Conservation (phyloP, 768 basidiomycete genomes). For the Tricholoma terreum region DNA sequence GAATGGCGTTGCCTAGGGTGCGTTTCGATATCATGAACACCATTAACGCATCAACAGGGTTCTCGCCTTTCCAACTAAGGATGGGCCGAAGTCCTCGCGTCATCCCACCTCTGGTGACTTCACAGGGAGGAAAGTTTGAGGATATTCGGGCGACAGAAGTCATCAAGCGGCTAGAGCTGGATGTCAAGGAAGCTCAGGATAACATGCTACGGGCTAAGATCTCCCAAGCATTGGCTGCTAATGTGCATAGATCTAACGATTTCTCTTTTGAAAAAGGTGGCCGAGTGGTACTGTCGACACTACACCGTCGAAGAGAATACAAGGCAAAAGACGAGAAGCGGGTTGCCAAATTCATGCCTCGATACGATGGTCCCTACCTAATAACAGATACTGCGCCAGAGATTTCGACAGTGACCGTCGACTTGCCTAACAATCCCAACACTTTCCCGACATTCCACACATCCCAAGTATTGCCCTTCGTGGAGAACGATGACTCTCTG, state of each 20-base stretch:
- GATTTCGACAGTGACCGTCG: not conserved
- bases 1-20: no score
- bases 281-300: slow-evolving; percentile 27
- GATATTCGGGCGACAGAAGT: no score
- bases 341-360: slow-evolving; percentile 13
- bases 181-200: not conserved
- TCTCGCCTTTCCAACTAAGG: no score
- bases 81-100: no score
- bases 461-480: no score
- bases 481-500: no score
- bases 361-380: not conserved
- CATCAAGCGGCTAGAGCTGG: not conserved
- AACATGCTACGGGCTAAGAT: not conserved
- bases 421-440: not conserved
- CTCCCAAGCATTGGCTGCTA: no score
- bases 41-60: no score
- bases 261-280: slow-evolving; percentile 9
- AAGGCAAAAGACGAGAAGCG: slow-evolving; percentile 15
- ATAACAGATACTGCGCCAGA: not conserved
- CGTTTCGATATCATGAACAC: no score
- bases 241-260: no score
- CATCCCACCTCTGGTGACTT: not conserved
- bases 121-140: no score
- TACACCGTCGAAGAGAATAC: slow-evolving; percentile 18
- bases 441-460: slow-evolving; percentile 3